These are phyloP conservation scores for Pythium diclinum DNA, from an alignment of 352 stramenopile genomes.

Conservation along the genomic window DNA sequence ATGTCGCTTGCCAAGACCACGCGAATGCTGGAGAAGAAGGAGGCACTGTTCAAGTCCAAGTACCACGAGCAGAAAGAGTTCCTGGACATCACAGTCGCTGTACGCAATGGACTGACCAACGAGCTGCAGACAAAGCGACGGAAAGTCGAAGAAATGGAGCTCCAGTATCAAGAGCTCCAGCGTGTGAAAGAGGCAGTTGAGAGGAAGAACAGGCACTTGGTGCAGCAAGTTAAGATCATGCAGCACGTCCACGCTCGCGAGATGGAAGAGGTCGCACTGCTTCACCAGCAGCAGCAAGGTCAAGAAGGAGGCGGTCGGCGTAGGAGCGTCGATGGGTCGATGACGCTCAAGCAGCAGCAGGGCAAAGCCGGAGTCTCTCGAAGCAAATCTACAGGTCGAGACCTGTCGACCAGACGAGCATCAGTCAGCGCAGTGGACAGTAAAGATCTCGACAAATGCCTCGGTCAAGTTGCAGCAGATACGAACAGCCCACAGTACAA, in stretches of 20 bases:
- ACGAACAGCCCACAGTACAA: background rate
- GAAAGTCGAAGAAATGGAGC: conserved; percentile 41
- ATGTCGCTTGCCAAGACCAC: conserved; percentile 36
- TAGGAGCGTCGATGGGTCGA: conserved; percentile 12
- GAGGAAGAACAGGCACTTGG: conserved; percentile 35
- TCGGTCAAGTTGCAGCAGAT: background rate
- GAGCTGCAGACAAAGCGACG: conserved; percentile 54
- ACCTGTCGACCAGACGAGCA: too few species aligned
- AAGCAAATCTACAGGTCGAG: too few species aligned
- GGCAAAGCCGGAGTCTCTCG: too few species aligned
- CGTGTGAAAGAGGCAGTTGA: conserved; percentile 27
- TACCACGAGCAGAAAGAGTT: conserved; percentile 56
- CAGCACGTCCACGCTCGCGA: conserved; percentile 48
- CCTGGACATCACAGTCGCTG: conserved; percentile 55
- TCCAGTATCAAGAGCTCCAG: conserved; percentile 19
- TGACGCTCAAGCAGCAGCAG: conserved; percentile 7
- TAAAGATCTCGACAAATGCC: too few species aligned
- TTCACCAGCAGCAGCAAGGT: background rate
- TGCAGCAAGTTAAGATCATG: conserved; percentile 55
- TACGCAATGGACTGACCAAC: conserved; percentile 48
- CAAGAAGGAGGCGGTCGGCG: conserved; percentile 3
- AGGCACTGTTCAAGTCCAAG: conserved; percentile 31
- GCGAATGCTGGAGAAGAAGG: conserved; percentile 34
- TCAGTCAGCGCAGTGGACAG: too few species aligned
- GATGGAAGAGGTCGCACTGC: conserved; percentile 31